Base-by-base conservation (phyloP, 371 early-diverging fungal species). In the Mucor saturninus region DNA sequence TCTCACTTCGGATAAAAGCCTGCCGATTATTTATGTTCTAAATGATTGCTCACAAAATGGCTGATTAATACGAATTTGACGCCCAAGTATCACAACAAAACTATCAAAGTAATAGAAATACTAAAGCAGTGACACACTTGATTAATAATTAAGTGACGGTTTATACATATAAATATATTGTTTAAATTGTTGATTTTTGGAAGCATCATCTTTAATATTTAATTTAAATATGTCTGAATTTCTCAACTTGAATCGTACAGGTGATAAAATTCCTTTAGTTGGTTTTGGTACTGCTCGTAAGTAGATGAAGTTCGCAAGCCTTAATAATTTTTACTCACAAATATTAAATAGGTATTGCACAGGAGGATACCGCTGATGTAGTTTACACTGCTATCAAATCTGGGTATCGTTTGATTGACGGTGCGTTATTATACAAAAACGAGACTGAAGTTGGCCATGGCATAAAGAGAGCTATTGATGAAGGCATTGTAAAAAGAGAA, bases 391-490 rank as follows among this genome's bases (percentile, higher is more conserved):
- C 81, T 14, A 77, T 83, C 56, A 74, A 81, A 56, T 56, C 64
- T 43, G 84, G 83, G 14, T 77, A 83, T 59, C 79, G 79, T 45
- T 60, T 76, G 54, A 71, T 83, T 48, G 81, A 81, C 61, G 75
- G 71, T 48, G 83, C 83, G 52, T 42, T 64, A 35, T 64, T 73
- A 37, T 86, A 92, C 65, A 76, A 69, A 42, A 94, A 93, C 68
- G 92, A 93, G 69, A 65, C 74, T 13, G 84, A 87, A 21, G 85
- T 92, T 37, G 92, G 93, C 38, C 72, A 74, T 8, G 89, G 76
- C 35, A 78, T 92, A 55, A 64, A 65, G 48, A 71, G 73, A 39
- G 79, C 79, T 30, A 71, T 90, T 54, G 73, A 68, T 28, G 80
- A 79, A 5, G 87, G 86, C 9, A 70, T 83, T 37, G 83, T 91